Conservation (phyloP, 768 basidiomycete species). For the Mycena epipterygia region DNA sequence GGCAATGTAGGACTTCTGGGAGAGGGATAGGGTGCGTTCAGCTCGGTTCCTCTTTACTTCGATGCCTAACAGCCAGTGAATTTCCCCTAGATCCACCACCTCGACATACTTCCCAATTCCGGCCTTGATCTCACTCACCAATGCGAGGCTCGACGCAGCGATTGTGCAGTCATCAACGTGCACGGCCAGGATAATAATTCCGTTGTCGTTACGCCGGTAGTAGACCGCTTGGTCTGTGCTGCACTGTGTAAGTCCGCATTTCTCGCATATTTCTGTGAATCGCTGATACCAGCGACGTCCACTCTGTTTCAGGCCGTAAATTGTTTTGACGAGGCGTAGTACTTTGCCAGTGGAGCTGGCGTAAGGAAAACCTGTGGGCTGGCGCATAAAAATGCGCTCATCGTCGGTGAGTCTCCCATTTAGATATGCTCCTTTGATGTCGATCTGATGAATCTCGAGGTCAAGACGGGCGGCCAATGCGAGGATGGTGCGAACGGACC, state of each 20-base stretch:
- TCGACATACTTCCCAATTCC: conserved; percentile 1
- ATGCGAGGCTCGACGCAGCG: neutral
- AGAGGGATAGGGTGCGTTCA: neutral
- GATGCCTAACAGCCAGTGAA: conserved; percentile 10
- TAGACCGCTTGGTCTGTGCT: neutral
- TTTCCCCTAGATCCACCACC: neutral
- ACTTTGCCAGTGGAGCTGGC: too few relatives aligned
- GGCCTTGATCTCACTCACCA: neutral
- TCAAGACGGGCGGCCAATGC: conserved; percentile 4
- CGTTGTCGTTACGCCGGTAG: neutral
- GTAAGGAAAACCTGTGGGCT: too few relatives aligned
- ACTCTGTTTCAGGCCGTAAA: neutral
- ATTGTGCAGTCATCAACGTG: conserved; percentile 23
- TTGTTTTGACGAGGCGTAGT: too few relatives aligned
- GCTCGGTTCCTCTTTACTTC: conserved; percentile 15
- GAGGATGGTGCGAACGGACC: neutral
- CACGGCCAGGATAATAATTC: neutral
- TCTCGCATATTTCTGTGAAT: neutral
- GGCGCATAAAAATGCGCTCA: conserved; percentile 3
- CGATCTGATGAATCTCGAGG: conserved; percentile 9
- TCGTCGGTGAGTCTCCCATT: conserved; percentile 1
- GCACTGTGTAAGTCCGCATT: conserved; percentile 10
- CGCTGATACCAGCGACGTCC: conserved; percentile 2
- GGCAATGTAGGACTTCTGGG: conserved; percentile 9
- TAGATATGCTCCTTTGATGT: conserved; percentile 15